These are phyloP conservation scores for Aphanomyces invadans DNA, from an alignment of 352 stramenopile genomes.

Conservation along the genomic window DNA sequence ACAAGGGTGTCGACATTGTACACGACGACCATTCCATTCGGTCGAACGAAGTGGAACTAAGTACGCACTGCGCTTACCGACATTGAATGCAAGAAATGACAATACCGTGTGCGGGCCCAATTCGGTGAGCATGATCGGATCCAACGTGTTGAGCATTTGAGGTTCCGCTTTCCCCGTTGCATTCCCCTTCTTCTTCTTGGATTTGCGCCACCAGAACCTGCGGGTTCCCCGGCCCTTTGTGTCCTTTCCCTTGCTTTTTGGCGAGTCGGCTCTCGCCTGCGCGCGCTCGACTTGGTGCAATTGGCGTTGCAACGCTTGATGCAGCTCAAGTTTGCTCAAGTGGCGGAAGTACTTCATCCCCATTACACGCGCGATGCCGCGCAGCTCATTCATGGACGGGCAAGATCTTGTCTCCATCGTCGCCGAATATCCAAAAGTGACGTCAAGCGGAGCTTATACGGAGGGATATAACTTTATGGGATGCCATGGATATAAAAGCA, in stretches of 20 bases:
- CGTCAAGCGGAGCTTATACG: slow-evolving; percentile 2
- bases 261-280: slow-evolving; percentile 3
- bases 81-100: neutral
- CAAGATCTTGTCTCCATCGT: slow-evolving; percentile 76
- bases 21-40: slow-evolving; percentile 71
- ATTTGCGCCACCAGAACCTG: slow-evolving; percentile 21
- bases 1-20: slow-evolving; percentile 85
- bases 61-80: slow-evolving; percentile 15
- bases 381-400: slow-evolving; percentile 72
- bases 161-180: slow-evolving; percentile 21
- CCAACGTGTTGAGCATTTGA: slow-evolving; percentile 49
- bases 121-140: slow-evolving; percentile 84
- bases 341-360: slow-evolving; percentile 80
- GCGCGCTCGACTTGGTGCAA: slow-evolving; percentile 18
- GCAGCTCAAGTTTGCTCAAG: slow-evolving; percentile 72
- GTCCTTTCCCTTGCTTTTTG: slow-evolving; percentile 19
- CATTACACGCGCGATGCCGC: slow-evolving; percentile 52
- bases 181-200: slow-evolving; percentile 42
- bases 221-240: slow-evolving; percentile 10
- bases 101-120: slow-evolving; percentile 66
- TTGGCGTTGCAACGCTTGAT: slow-evolving; percentile 66
- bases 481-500: too few species aligned
- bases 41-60: slow-evolving; percentile 77
- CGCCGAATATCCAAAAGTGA: slow-evolving; percentile 17
- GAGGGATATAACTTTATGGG: neutral